These are phyloP conservation scores for Ceratobasidium sp. DNA, from an alignment of 1,284 basidiomycete genomes.

Conservation along the genomic window DNA sequence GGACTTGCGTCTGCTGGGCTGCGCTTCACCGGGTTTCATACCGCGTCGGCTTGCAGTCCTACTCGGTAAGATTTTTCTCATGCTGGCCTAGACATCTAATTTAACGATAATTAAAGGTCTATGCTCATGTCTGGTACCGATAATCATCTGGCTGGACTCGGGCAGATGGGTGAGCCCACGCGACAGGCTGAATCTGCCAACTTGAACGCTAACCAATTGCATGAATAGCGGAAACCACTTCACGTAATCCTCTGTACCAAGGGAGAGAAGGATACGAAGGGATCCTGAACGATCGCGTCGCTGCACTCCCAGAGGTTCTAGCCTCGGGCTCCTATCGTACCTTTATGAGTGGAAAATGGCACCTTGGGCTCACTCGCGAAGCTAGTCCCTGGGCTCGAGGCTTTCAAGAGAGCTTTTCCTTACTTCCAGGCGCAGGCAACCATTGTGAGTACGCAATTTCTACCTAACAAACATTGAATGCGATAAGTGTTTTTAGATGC, in stretches of 20 bases:
- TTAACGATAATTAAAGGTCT: neutral
- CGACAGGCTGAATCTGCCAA: neutral
- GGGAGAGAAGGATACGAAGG: conserved; percentile 1
- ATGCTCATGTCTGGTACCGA: conserved; percentile 29
- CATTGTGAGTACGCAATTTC: neutral
- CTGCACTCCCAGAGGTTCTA: conserved; percentile 1
- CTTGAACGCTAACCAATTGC: neutral
- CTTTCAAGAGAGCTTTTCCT: conserved; percentile 13
- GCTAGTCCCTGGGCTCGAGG: conserved; percentile 27
- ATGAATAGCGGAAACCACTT: conserved; percentile 12
- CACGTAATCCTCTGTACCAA: conserved; percentile 11
- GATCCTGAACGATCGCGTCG: conserved; percentile 8
- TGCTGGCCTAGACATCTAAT: neutral
- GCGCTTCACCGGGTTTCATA: conserved; percentile 19
- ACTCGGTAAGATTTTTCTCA: neutral
- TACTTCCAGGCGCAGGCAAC: conserved; percentile 15
- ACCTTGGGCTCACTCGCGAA: conserved; percentile 8
- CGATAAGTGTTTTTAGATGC: neutral
- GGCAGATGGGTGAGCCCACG: conserved; percentile 7
- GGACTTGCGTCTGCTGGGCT: neutral
- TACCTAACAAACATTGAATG: neutral
- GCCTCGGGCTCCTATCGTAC: neutral
- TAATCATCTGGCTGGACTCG: conserved; percentile 18
- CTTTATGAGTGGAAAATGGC: conserved; percentile 17
- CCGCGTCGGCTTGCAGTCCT: conserved; percentile 16